Conservation (phyloP, 202 grass and related monocot genomes). For the Schoenoplectus triqueter region DNA sequence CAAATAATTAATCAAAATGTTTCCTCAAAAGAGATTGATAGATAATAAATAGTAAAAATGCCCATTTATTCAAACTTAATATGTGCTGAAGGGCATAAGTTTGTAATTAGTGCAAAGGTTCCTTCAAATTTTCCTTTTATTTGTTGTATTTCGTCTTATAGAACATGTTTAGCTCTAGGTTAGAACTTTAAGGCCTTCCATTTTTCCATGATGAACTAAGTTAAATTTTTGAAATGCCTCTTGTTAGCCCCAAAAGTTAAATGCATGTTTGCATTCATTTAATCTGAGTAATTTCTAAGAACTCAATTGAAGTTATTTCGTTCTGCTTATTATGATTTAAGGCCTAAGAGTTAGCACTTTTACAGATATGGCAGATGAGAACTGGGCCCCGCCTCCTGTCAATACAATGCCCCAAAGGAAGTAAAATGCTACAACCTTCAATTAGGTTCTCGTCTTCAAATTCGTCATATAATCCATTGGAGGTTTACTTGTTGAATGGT, state of each 20-base stretch:
- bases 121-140: neutral
- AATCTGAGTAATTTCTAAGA: neutral
- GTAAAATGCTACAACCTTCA: conserved; percentile 80
- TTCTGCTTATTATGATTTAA: conserved; percentile 8
- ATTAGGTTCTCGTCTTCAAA: conserved; percentile 49
- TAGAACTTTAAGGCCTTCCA: neutral
- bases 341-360: conserved; percentile 1
- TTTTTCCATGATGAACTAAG: neutral
- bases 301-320: neutral
- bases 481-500: conserved; percentile 89
- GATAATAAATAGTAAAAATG: neutral
- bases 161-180: neutral
- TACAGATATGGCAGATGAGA: conserved; percentile 96
- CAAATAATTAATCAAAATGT: neutral
- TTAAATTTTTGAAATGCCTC: neutral
- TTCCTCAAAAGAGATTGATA: neutral
- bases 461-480: conserved; percentile 65
- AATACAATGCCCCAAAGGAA: conserved; percentile 87
- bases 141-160: neutral
- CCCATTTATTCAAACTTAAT: neutral
- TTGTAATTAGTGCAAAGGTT: neutral
- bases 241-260: neutral
- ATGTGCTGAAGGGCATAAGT: neutral
- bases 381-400: conserved; percentile 74
- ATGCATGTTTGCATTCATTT: neutral